Evolutionary conservation across 306 rosid genomes (phyloP).

Genomic region (Rubus idaeus): DNA sequence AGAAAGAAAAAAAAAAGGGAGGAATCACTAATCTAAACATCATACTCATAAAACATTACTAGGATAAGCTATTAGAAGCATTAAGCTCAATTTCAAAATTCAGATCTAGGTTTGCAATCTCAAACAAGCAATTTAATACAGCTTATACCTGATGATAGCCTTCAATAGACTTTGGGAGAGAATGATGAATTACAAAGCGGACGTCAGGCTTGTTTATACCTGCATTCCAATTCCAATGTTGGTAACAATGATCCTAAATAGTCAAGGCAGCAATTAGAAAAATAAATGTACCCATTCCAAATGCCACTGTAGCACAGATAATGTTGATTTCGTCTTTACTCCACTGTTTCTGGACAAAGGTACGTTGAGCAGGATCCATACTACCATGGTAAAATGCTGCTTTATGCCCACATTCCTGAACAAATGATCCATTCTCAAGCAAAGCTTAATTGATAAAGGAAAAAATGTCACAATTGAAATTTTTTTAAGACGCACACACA

Average conservation of each 20-base stretch:
- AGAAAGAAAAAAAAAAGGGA: slow-evolving; percentile 35
- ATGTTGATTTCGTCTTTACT: slow-evolving; percentile 94
- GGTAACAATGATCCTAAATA: slow-evolving; percentile 28
- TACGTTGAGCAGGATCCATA: slow-evolving; percentile 87
- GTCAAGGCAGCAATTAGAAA: slow-evolving; percentile 28
- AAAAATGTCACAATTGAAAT: neutral
- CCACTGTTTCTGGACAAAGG: slow-evolving; percentile 93
- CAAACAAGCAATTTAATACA: slow-evolving; percentile 8
- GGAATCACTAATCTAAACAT: neutral
- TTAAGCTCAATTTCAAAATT: neutral
- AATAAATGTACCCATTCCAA: slow-evolving; percentile 90
- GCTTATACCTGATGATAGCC: slow-evolving; percentile 91
- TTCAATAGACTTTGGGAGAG: slow-evolving; percentile 96
- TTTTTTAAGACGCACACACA: neutral
- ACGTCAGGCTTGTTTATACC: slow-evolving; percentile 99
- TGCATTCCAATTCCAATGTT: slow-evolving; percentile 44
- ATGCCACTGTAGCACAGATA: slow-evolving; percentile 98
- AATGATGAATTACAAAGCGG: slow-evolving; percentile 95
- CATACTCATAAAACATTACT: neutral
- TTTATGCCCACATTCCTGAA: slow-evolving; percentile 93
- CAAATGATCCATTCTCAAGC: slow-evolving; percentile 29
- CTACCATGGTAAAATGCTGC: slow-evolving; percentile 93
- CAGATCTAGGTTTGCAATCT: neutral
- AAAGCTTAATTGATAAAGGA: neutral
- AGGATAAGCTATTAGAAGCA: slow-evolving; percentile 1